A percentile compares a stretch with the other conserved stretches of the same genome.
Conservation (phyloP, 805 yeast genomes). For the Hanseniaspora clermontiae region DNA sequence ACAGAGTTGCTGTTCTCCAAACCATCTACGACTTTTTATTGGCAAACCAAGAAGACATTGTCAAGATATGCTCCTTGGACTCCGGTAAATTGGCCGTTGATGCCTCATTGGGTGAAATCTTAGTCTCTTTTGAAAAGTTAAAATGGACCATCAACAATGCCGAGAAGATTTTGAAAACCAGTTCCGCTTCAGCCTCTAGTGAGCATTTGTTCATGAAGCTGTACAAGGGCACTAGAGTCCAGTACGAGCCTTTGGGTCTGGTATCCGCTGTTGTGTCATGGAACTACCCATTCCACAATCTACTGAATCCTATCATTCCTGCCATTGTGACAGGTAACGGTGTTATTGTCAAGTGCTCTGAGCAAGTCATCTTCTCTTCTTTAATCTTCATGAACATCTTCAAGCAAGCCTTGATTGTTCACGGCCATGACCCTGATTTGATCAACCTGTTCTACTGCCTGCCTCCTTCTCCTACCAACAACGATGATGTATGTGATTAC, state of each 20-base stretch:
- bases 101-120: slow-evolving; percentile 90
- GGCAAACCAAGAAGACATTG: slow-evolving; percentile 73
- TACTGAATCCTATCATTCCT: slow-evolving; percentile 85
- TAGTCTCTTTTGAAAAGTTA: slow-evolving; percentile 87
- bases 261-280: slow-evolving; percentile 87
- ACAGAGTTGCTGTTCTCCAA: slow-evolving; percentile 56
- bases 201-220: slow-evolving; percentile 63
- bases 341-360: slow-evolving; percentile 85
- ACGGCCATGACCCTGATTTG: slow-evolving; percentile 66
- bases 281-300: slow-evolving; percentile 95
- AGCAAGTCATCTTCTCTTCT: slow-evolving; percentile 91
- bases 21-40: slow-evolving; percentile 61
- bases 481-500: slow-evolving; percentile 44
- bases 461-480: slow-evolving; percentile 38
- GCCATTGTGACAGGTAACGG: slow-evolving; percentile 85
- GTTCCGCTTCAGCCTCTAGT: slow-evolving; percentile 56
- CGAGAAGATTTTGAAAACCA: slow-evolving; percentile 52
- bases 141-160: slow-evolving; percentile 85
- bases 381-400: slow-evolving; percentile 62
- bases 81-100: slow-evolving; percentile 93
- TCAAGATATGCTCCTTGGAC: slow-evolving; percentile 89
- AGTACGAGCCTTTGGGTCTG: slow-evolving; percentile 81
- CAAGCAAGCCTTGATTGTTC: slow-evolving; percentile 54
- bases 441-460: slow-evolving; percentile 82
- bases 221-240: slow-evolving; percentile 84